Conservation (phyloP, 441 rosid species). For the Heliophila coronopifolia region DNA sequence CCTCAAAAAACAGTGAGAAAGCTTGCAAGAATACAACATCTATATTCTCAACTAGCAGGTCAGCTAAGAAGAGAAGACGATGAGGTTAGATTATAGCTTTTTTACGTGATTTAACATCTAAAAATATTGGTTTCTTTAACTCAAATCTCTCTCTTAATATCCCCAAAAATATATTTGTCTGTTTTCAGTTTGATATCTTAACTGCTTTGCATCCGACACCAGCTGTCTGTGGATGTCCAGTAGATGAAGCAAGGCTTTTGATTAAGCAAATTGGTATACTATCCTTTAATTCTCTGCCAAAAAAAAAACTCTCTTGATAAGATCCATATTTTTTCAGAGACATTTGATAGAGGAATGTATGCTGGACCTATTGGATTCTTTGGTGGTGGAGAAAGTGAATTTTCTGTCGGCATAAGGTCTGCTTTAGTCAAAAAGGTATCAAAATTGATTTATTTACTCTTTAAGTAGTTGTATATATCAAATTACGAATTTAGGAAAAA, state of each 20-base stretch:
- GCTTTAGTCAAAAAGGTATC: slow-evolving; percentile 71
- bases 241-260: slow-evolving; percentile 68
- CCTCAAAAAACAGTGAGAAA: slow-evolving; percentile 67
- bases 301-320: no score
- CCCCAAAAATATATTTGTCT: slow-evolving; percentile 13
- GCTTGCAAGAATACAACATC: slow-evolving; percentile 73
- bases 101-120: no score
- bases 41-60: slow-evolving; percentile 66
- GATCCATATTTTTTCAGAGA: slow-evolving; percentile 53
- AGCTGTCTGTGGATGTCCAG: slow-evolving; percentile 87
- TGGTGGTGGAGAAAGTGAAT: slow-evolving; percentile 94
- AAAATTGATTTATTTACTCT: no score
- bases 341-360: slow-evolving; percentile 92
- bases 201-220: slow-evolving; percentile 82
- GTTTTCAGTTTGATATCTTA: slow-evolving; percentile 59
- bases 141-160: neutral
- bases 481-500: no score
- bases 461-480: no score
- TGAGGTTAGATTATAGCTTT: no score
- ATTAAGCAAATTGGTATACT: slow-evolving; percentile 64
- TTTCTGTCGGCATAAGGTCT: slow-evolving; percentile 86
- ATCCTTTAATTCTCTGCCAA: slow-evolving; percentile 6
- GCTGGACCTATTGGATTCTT: slow-evolving; percentile 93
- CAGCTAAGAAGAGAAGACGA: slow-evolving; percentile 69
- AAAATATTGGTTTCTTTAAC: neutral